phyloP scores from a whole-genome alignment of 805 yeast genomes.

The Saturnispora zaruensis region DNA sequence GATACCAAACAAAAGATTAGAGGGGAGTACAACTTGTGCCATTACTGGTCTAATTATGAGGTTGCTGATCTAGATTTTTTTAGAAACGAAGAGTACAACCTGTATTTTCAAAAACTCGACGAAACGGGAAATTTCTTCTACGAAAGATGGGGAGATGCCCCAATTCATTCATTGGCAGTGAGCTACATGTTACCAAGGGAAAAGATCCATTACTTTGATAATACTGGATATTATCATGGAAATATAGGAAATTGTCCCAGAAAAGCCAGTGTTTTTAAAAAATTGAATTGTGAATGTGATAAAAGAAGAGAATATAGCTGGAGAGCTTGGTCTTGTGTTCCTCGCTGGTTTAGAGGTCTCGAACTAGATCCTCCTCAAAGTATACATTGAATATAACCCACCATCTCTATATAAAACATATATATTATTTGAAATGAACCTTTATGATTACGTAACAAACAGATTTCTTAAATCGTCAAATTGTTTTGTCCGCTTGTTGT shows the following conservation, averaged over 20 bases:
- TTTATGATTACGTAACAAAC: background rate
- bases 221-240: constrained; percentile 48
- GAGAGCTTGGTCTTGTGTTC: constrained; percentile 44
- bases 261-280: constrained; percentile 34
- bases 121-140: constrained; percentile 60
- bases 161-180: constrained; percentile 60
- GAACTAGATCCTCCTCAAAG: constrained; percentile 4
- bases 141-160: constrained; percentile 78
- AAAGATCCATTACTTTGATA: constrained; percentile 50
- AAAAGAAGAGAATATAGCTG: constrained; percentile 41
- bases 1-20: constrained; percentile 35
- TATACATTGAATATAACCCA: background rate
- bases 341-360: constrained; percentile 27
- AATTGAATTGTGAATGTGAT: constrained; percentile 43
- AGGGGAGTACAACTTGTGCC: constrained; percentile 43
- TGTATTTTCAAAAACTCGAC: constrained; percentile 50
- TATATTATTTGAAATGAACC: background rate
- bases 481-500: background rate
- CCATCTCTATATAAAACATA: background rate
- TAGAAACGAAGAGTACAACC: constrained; percentile 44
- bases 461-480: too few species aligned
- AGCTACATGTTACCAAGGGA: constrained; percentile 40
- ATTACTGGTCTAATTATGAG: constrained; percentile 63
- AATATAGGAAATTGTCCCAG: constrained; percentile 55
- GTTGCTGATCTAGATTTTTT: constrained; percentile 52